phyloP scores from a whole-genome alignment of 2,329 filamentous ascomycete genomes.

The Sordariomycetes sp. region DNA sequence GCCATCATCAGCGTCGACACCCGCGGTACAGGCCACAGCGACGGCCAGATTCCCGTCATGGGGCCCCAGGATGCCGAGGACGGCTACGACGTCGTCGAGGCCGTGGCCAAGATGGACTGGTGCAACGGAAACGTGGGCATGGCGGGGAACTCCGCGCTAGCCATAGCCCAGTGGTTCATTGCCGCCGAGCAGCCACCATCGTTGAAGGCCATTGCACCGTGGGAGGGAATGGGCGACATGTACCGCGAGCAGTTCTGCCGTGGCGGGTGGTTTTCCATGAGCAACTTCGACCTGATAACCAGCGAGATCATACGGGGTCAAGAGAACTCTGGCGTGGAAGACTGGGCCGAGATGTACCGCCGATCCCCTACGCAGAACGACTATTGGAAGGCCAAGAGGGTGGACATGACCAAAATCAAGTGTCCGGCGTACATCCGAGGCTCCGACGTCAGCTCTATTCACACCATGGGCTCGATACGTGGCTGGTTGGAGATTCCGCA shows the following conservation, averaged over 20 bases:
- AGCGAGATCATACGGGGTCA: constrained; percentile 22
- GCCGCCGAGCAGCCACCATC: constrained; percentile 10
- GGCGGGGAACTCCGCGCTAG: constrained; percentile 18
- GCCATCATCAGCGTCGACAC: constrained; percentile 22
- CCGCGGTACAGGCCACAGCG: constrained; percentile 16
- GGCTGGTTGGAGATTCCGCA: constrained; percentile 5
- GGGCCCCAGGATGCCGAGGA: constrained; percentile 15
- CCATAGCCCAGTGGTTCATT: constrained; percentile 14
- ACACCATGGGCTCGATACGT: constrained; percentile 22
- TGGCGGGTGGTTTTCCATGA: constrained; percentile 23
- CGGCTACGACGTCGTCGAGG: constrained; percentile 16
- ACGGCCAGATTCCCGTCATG: constrained; percentile 2
- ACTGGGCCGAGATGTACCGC: constrained; percentile 28
- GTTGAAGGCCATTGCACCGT: constrained; percentile 17
- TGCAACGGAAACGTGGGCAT: constrained; percentile 19
- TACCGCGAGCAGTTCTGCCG: constrained; percentile 4
- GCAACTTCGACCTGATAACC: constrained; percentile 28
- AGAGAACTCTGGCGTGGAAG: constrained; percentile 20
- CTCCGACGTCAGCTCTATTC: constrained; percentile 14
- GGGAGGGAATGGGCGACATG: constrained; percentile 25
- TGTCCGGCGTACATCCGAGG: constrained; percentile 22
- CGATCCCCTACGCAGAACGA: constrained; percentile 19
- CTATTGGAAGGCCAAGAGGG: constrained; percentile 25
- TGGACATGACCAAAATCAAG: constrained; percentile 21
- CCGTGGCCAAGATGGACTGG: constrained; percentile 16